phyloP scores from a whole-genome alignment of 2,329 filamentous ascomycete species.

The Bimuria novae-zelandiae region DNA sequence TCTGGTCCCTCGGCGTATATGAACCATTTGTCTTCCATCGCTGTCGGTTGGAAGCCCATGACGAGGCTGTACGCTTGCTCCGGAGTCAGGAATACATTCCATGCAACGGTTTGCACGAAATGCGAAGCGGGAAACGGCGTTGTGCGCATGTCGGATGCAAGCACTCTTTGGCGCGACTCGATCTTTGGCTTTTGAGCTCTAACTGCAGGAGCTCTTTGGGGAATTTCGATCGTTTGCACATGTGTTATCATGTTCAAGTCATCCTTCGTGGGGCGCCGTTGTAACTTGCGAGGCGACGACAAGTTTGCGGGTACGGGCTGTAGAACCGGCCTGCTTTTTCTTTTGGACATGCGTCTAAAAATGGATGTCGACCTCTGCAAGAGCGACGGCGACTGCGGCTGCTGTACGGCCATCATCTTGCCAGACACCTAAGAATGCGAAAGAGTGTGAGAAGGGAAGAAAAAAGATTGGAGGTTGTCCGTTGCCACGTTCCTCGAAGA shows the following conservation, averaged over 20 bases:
- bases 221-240: constrained; percentile 7
- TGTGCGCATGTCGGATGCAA: constrained; percentile 23
- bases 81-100: constrained; percentile 41
- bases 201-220: constrained; percentile 3
- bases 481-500: background rate
- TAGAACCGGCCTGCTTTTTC: background rate
- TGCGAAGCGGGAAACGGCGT: constrained; percentile 22
- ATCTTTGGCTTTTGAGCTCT: background rate
- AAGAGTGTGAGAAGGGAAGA: constrained; percentile 4
- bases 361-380: constrained; percentile 8
- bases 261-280: background rate
- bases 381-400: constrained; percentile 7
- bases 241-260: background rate
- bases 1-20: constrained; percentile 42
- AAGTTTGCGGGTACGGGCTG: background rate
- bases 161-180: constrained; percentile 2
- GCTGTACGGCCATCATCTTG: constrained; percentile 11
- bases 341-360: constrained; percentile 12
- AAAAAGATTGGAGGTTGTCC: background rate
- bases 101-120: constrained; percentile 23
- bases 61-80: constrained; percentile 36
- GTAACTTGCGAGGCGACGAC: constrained; percentile 1
- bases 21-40: constrained; percentile 39
- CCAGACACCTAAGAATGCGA: background rate
- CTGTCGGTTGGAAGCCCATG: constrained; percentile 30